These are phyloP conservation scores for Pyrenophora tritici-repentis DNA, from an alignment of 2,329 filamentous ascomycete genomes.

Conservation along the genomic window DNA sequence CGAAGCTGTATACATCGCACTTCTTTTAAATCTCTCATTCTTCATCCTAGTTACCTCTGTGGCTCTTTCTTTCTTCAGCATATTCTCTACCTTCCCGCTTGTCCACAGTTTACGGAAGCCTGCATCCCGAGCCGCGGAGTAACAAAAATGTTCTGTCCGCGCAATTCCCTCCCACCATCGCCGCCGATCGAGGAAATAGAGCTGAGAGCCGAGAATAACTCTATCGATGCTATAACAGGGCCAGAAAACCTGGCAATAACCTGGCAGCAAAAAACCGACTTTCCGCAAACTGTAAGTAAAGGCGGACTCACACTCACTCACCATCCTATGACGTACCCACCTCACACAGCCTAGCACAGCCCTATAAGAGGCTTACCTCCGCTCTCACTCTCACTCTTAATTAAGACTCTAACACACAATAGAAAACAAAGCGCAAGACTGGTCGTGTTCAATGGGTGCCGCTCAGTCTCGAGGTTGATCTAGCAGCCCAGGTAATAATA, in stretches of 20 bases:
- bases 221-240: background rate
- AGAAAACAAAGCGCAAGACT: constrained; percentile 8
- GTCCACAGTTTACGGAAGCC: background rate
- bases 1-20: background rate
- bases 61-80: too few relatives aligned
- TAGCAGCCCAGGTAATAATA: background rate
- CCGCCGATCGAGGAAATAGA: background rate
- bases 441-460: constrained; percentile 8
- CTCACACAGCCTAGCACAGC: background rate
- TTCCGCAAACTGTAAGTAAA: constrained; percentile 21
- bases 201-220: background rate
- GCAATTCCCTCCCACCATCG: constrained; percentile 1
- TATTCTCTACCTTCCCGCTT: background rate
- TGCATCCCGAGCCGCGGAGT: constrained; percentile 9
- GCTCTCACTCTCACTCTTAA: too few relatives aligned
- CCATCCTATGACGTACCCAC: too few relatives aligned
- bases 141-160: background rate
- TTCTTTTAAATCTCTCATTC: background rate
- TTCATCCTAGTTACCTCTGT: too few relatives aligned
- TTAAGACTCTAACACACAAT: constrained; percentile 6
- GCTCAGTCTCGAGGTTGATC: background rate
- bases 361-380: too few relatives aligned
- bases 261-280: constrained; percentile 17
- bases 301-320: background rate
- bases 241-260: background rate